Percentiles rank a stretch among this genome's conserved stretches.
Conservation (phyloP, 768 basidiomycete genomes). For the Tulasnella sp. region DNA sequence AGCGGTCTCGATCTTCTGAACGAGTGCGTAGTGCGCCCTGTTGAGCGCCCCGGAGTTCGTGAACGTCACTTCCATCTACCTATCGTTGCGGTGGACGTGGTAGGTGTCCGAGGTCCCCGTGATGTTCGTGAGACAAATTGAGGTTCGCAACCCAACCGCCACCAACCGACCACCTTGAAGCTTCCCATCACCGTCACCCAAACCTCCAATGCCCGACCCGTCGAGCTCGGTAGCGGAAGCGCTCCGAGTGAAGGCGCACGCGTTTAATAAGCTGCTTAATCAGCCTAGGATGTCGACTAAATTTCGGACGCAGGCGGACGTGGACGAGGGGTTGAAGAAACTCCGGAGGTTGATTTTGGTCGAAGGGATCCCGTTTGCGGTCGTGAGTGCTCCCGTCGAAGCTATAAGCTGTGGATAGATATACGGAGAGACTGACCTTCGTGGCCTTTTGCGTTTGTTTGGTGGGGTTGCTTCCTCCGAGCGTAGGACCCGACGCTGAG, state of each 20-base stretch:
- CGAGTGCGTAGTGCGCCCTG: slow-evolving; percentile 62
- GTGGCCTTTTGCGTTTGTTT: neutral
- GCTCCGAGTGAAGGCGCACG: slow-evolving; percentile 35
- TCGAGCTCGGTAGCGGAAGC: neutral
- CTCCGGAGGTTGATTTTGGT: slow-evolving; percentile 78
- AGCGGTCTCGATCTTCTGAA: slow-evolving; percentile 59
- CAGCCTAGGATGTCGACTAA: slow-evolving; percentile 56
- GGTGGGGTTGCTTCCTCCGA: neutral
- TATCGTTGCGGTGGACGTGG: too few species aligned
- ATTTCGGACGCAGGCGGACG: slow-evolving; percentile 47
- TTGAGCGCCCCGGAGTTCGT: slow-evolving; percentile 61
- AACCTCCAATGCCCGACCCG: neutral
- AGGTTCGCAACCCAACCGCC: neutral
- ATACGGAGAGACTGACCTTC: too few species aligned
- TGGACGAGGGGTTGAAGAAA: slow-evolving; percentile 79
- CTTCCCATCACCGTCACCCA: neutral
- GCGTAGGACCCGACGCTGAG: slow-evolving; percentile 69
- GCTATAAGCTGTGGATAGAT: neutral
- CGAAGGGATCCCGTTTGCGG: slow-evolving; percentile 73
- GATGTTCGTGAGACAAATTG: neutral
- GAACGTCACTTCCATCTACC: slow-evolving; percentile 12
- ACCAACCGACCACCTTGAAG: neutral
- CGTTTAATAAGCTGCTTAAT: slow-evolving; percentile 70
- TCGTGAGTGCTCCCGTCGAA: slow-evolving; percentile 35
- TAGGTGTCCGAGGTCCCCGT: too few species aligned